These are phyloP conservation scores for Basipetospora sp. DNA, from an alignment of 2,329 filamentous ascomycete genomes.

Conservation along the genomic window DNA sequence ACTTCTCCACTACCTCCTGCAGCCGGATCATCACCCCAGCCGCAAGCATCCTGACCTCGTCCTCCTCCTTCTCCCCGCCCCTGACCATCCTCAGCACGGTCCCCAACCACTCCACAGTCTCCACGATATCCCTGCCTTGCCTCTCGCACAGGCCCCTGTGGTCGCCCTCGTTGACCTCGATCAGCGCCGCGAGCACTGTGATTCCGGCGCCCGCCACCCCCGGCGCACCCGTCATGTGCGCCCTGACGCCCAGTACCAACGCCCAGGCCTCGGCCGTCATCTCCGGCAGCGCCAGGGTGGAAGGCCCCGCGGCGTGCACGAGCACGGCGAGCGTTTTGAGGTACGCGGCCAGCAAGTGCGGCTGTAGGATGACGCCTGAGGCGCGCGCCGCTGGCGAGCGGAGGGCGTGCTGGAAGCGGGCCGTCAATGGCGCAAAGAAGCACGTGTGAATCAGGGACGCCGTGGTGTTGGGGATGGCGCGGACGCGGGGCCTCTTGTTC, in stretches of 20 bases:
- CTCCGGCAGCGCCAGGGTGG: conserved; percentile 58
- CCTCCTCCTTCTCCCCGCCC: conserved; percentile 49
- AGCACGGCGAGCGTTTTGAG: conserved; percentile 75
- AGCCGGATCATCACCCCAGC: conserved; percentile 65
- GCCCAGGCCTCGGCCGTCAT: conserved; percentile 77
- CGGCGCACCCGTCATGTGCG: conserved; percentile 44
- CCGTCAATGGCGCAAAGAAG: conserved; percentile 79
- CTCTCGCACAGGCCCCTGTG: conserved; percentile 58
- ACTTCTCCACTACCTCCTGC: conserved; percentile 68
- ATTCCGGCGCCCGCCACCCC: conserved; percentile 59
- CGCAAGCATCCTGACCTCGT: conserved; percentile 62
- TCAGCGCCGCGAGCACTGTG: conserved; percentile 61
- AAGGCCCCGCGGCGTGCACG: conserved; percentile 68
- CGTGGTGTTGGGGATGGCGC: conserved; percentile 59
- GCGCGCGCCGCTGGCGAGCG: conserved; percentile 25
- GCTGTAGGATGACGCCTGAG: conserved; percentile 52
- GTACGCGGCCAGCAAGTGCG: conserved; percentile 62
- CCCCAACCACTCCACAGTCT: conserved; percentile 76
- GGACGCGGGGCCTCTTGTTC: conserved; percentile 20
- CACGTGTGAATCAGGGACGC: conserved; percentile 57
- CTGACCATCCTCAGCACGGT: conserved; percentile 52
- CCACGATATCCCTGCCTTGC: conserved; percentile 62
- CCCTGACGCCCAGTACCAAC: conserved; percentile 58
- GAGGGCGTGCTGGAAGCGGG: conserved; percentile 57
- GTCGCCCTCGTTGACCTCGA: conserved; percentile 68